Evolutionary conservation across 331 rosid species (phyloP), one percentile per base, ranked within the genome.

Genomic region (Phaseolus coccineus): DNA sequence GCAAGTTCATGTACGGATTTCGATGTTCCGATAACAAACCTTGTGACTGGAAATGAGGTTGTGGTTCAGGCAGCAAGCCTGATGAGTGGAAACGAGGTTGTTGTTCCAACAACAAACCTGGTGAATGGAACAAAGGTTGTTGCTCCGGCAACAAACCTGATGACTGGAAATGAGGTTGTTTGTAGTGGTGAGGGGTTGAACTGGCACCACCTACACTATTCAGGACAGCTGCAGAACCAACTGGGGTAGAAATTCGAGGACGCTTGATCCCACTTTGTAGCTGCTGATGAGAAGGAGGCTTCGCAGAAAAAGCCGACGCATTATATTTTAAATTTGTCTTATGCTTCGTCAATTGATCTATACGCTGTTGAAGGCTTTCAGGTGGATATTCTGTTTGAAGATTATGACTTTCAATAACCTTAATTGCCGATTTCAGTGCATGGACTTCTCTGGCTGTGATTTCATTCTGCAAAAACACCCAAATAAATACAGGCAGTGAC

Each of bases 371-470:
- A 71, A 91, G 86, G 84, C 56, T 74, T 77, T 78, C 89, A 6
- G 40, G 81, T 6, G 98, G 96, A 83, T 73, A 90, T 64, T 88
- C 87, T 35, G 92, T 81, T 28, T 88, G 86, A 69, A 94, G 97
- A 51, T 92, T 88, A 70, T 87, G 77, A 39, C 48, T 89, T 84
- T 91, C 92, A 69, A 95, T 95, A 74, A 82, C 80, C 87, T 85
- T 95, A 44, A 95, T 70, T 24, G 85, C 97, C 12, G 90, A 80
- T 87, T 74, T 91, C 85, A 95, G 50, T 10, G 96, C 92, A 76
- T 91, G 87, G 37, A 86, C 73, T 87, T 94, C 91, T 82, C 90
- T 94, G 14, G 94, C 86, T 4, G 78, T 81, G 74, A 86, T 85
- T 87, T 89, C 97, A 80, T 69, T 84, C 97, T 94, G 91, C 78